Evolutionary conservation across 148 eudicot species (phyloP).

Genomic region (Linanthus parryae): DNA sequence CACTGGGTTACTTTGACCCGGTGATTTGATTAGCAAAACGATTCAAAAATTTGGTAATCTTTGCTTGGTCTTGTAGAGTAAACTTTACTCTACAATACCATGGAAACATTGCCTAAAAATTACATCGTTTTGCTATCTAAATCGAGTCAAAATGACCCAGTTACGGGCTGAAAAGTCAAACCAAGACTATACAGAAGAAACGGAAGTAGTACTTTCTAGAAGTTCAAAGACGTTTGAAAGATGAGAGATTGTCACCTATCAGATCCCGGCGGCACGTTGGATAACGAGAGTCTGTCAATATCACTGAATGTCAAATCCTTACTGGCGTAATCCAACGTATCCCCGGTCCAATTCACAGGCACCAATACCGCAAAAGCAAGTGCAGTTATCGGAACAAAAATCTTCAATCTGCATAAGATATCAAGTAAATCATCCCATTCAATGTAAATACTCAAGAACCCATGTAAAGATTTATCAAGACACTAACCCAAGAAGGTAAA

Average conservation of each 20-base stretch:
- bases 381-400: slow-evolving; percentile 75
- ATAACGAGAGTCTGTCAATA: slow-evolving; percentile 85
- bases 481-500: slow-evolving; percentile 85
- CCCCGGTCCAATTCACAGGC: slow-evolving; percentile 82
- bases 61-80: too few species aligned
- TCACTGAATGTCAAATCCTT: slow-evolving; percentile 52
- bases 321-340: slow-evolving; percentile 32
- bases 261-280: slow-evolving; percentile 69
- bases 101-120: too few species aligned
- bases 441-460: too few species aligned
- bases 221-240: neutral
- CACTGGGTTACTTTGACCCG: too few species aligned
- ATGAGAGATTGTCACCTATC: slow-evolving; percentile 39
- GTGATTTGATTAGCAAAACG: too few species aligned
- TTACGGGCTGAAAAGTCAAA: too few species aligned
- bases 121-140: too few species aligned
- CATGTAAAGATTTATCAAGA: neutral
- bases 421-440: neutral
- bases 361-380: slow-evolving; percentile 72
- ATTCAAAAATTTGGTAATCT: too few species aligned
- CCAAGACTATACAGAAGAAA: too few species aligned
- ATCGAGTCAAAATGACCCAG: too few species aligned
- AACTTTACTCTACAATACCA: too few species aligned
- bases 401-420: slow-evolving; percentile 66
- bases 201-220: too few species aligned